phyloP scores from a whole-genome alignment of 169 alveolate species.

The Eimeria maxima region DNA sequence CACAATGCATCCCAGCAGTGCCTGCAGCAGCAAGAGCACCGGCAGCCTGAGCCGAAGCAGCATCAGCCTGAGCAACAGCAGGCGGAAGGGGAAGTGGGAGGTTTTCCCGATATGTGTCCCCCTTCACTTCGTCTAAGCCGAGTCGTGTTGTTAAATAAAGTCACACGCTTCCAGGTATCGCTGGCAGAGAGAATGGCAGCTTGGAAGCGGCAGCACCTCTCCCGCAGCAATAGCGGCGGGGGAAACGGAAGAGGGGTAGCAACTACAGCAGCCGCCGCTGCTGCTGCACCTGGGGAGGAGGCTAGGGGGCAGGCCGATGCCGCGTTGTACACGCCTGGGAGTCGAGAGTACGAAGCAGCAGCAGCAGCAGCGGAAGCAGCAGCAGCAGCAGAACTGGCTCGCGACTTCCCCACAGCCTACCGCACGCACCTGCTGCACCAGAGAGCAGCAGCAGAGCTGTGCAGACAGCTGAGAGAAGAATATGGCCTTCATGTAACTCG shows the following conservation, averaged over 20 bases:
- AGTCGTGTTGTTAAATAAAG: constrained; percentile 50
- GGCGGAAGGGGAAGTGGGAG: neutral
- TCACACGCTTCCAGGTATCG: constrained; percentile 66
- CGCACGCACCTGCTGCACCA: constrained; percentile 63
- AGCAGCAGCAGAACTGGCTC: neutral
- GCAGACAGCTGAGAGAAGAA: constrained; percentile 73
- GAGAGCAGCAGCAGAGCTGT: constrained; percentile 52
- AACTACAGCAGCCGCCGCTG: neutral
- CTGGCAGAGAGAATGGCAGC: constrained; percentile 13
- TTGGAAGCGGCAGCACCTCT: constrained; percentile 26
- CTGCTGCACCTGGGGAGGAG: neutral
- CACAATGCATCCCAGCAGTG: neutral
- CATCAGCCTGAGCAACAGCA: neutral
- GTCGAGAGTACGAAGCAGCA: neutral
- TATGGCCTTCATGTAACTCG: constrained; percentile 68
- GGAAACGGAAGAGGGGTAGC: neutral
- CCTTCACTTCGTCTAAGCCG: constrained; percentile 56
- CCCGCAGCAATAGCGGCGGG: constrained; percentile 22
- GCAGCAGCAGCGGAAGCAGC: neutral
- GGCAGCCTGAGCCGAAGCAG: neutral
- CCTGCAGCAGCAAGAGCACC: neutral
- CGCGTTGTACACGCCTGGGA: neutral
- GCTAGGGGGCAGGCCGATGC: neutral
- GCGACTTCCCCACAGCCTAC: constrained; percentile 70
- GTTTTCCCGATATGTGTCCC: neutral